Evolutionary conservation across 2,329 filamentous ascomycete species (phyloP).

Genomic region (Ceratocystis albifundus): DNA sequence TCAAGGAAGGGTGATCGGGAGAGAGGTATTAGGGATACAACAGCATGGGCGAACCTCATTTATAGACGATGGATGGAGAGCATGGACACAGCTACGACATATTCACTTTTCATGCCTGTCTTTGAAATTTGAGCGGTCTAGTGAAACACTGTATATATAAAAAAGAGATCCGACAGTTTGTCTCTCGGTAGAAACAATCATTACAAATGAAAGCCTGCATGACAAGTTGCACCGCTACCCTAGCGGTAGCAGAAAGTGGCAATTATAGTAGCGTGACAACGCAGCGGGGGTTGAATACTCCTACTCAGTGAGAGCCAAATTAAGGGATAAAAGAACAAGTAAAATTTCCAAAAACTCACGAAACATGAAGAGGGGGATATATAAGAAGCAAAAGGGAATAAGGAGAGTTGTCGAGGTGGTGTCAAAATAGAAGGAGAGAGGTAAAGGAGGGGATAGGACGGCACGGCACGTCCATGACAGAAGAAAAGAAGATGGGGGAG

Average conservation of each 20-base stretch:
- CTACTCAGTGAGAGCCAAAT: conserved; percentile 8
- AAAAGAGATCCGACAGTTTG: neutral
- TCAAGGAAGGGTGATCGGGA: neutral
- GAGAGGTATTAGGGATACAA: neutral
- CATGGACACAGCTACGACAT: neutral
- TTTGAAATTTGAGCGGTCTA: neutral
- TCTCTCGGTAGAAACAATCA: neutral
- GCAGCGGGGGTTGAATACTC: neutral
- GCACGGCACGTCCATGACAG: neutral
- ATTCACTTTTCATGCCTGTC: neutral
- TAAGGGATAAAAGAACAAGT: neutral
- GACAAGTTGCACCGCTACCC: neutral
- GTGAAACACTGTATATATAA: neutral
- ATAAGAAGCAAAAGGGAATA: conserved; percentile 13
- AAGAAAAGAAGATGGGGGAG: conserved; percentile 3
- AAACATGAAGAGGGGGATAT: conserved; percentile 13
- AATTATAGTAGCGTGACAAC: neutral
- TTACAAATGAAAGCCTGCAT: neutral
- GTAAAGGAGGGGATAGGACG: neutral
- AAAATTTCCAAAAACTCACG: neutral
- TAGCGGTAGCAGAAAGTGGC: neutral
- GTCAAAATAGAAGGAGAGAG: conserved; percentile 17
- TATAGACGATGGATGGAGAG: too few relatives aligned
- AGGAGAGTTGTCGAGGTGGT: neutral
- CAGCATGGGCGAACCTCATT: neutral